These are phyloP conservation scores for Carallia brachiata DNA, from an alignment of 345 rosid genomes.

Conservation along the genomic window DNA sequence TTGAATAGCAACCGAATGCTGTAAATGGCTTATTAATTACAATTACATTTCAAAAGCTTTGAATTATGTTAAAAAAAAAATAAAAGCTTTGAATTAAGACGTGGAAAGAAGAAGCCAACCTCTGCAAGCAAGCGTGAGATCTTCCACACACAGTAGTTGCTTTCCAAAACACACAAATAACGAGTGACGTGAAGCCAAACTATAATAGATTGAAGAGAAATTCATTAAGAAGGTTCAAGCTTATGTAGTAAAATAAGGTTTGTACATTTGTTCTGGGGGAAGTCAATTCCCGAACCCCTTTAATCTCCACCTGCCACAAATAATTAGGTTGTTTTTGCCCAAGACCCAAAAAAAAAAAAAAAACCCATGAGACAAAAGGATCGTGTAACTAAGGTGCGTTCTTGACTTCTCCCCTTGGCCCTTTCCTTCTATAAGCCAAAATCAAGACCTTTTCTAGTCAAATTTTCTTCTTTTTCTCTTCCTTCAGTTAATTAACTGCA, in stretches of 20 bases:
- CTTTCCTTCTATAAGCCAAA: conserved; percentile 19
- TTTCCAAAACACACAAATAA: too few relatives aligned
- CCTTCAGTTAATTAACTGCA: conserved; percentile 31
- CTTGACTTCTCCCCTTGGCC: conserved; percentile 57
- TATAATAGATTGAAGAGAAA: too few relatives aligned
- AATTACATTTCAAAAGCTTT: too few relatives aligned
- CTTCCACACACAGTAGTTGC: too few relatives aligned
- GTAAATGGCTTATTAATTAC: too few relatives aligned
- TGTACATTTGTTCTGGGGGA: conserved; percentile 19
- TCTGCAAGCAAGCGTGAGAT: too few relatives aligned
- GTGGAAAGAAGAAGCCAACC: too few relatives aligned
- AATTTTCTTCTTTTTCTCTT: conserved; percentile 17
- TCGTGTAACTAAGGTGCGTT: conserved; percentile 70
- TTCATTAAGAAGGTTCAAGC: not conserved
- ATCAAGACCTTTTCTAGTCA: conserved; percentile 10
- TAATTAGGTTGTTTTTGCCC: not conserved
- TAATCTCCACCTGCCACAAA: too few relatives aligned
- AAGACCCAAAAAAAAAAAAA: not conserved
- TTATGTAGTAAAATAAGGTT: not conserved
- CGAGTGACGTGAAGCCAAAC: too few relatives aligned
- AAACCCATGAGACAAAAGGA: conserved; percentile 27
- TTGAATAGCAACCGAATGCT: too few relatives aligned
- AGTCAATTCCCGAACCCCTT: conserved; percentile 88
- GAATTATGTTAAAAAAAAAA: too few relatives aligned
- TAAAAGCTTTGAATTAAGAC: too few relatives aligned